Conservation (phyloP, 495 filamentous ascomycete genomes). For the Glarea lozoyensis region DNA sequence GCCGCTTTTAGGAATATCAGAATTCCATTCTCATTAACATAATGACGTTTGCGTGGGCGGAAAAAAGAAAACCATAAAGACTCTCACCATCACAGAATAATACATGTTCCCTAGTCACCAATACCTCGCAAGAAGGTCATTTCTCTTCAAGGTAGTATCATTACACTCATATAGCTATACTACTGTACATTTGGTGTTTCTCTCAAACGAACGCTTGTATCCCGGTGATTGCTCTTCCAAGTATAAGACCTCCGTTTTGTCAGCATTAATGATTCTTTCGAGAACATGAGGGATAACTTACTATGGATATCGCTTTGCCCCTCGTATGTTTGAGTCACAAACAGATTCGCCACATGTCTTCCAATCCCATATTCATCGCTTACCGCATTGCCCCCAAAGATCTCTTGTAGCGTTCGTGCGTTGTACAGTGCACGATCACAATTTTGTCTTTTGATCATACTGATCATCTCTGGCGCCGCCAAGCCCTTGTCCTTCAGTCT, state of each 20-base stretch:
- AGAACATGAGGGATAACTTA: constrained; percentile 6
- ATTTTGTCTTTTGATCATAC: constrained; percentile 97
- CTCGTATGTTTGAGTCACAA: constrained; percentile 97
- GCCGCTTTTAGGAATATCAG: too few relatives aligned
- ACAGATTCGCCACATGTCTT: constrained; percentile 90
- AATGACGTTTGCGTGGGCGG: too few relatives aligned
- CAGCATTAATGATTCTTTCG: constrained; percentile 6
- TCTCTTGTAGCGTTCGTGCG: constrained; percentile 75
- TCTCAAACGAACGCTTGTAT: constrained; percentile 50
- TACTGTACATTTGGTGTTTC: too few relatives aligned
- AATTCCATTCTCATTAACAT: too few relatives aligned
- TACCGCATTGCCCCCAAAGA: constrained; percentile 95
- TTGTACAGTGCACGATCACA: constrained; percentile 83
- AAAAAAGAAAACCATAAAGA: too few relatives aligned
- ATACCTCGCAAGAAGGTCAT: too few relatives aligned
- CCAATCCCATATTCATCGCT: constrained; percentile 95
- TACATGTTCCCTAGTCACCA: too few relatives aligned
- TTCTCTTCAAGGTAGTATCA: too few relatives aligned
- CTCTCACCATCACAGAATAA: too few relatives aligned
- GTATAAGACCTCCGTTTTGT: constrained; percentile 41
- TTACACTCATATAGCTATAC: too few relatives aligned
- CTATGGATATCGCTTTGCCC: constrained; percentile 91
- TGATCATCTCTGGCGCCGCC: constrained; percentile 91
- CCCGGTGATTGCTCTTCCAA: constrained; percentile 54
- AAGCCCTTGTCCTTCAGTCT: constrained; percentile 87